Percentiles rank a stretch among this genome's conserved stretches.
Conservation (phyloP, 2,329 filamentous ascomycete genomes). For the Colletotrichum sp. region DNA sequence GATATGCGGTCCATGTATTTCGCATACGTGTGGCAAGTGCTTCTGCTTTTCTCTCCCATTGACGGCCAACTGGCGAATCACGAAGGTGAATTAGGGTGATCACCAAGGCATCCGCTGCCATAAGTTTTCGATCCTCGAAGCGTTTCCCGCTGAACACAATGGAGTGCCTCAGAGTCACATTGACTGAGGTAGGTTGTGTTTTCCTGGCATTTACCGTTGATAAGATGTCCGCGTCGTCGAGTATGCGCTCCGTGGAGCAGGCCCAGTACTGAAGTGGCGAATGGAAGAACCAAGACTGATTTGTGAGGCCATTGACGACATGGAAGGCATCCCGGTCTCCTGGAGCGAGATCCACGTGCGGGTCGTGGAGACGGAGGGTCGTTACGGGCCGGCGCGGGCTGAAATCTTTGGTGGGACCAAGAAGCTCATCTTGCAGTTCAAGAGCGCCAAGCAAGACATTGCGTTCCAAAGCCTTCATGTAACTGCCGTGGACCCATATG, state of each 20-base stretch:
- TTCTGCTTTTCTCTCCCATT: conserved; percentile 68
- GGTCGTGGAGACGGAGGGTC: conserved; percentile 30
- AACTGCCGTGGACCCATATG: conserved; percentile 81
- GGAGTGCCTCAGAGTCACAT: conserved; percentile 76
- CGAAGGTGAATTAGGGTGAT: conserved; percentile 75
- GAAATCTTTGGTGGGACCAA: conserved; percentile 65
- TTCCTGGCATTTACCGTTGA: conserved; percentile 71
- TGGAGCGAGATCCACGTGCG: conserved; percentile 41
- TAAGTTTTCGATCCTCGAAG: conserved; percentile 69
- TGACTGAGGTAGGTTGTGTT: conserved; percentile 68
- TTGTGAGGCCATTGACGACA: conserved; percentile 63
- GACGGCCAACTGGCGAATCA: conserved; percentile 65
- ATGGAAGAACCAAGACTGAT: conserved; percentile 77
- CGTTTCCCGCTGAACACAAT: conserved; percentile 84
- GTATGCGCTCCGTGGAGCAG: conserved; percentile 64
- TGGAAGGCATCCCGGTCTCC: conserved; percentile 60
- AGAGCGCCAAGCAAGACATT: conserved; percentile 70
- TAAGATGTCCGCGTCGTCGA: conserved; percentile 66
- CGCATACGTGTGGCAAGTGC: conserved; percentile 53
- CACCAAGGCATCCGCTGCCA: conserved; percentile 78
- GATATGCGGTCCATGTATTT: conserved; percentile 69
- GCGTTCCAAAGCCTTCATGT: conserved; percentile 75
- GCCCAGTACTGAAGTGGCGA: conserved; percentile 86
- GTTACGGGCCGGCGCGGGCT: conserved; percentile 41
- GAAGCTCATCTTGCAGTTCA: conserved; percentile 71